These are phyloP conservation scores for Cytospora piceae DNA, from an alignment of 2,329 filamentous ascomycete species.

Conservation along the genomic window DNA sequence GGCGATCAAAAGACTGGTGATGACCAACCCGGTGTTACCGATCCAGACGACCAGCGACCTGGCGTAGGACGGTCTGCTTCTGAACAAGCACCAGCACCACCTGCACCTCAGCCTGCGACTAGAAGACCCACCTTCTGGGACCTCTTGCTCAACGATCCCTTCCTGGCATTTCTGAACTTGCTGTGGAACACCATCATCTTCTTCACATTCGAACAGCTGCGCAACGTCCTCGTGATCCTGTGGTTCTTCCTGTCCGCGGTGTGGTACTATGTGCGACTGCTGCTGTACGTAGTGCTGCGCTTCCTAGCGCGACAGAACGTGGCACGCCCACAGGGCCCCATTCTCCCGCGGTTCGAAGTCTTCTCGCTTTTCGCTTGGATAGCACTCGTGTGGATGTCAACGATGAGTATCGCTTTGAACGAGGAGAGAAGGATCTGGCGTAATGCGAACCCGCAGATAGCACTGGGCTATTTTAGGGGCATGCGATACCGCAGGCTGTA, in stretches of 20 bases:
- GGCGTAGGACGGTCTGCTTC: not conserved
- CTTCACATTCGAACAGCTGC: not conserved
- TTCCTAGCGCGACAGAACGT: not conserved
- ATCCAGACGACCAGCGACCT: not conserved
- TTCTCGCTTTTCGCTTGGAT: slow-evolving; percentile 16
- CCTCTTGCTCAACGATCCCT: not conserved
- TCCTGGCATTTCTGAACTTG: slow-evolving; percentile 2
- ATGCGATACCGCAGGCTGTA: slow-evolving; percentile 30
- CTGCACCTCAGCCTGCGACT: not conserved
- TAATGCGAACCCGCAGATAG: slow-evolving; percentile 31
- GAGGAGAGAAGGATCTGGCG: slow-evolving; percentile 36
- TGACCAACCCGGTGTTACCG: not conserved
- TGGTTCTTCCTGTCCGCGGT: not conserved
- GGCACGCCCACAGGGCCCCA: not conserved
- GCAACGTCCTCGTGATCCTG: not conserved
- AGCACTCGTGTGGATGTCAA: slow-evolving; percentile 11
- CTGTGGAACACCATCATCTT: not conserved
- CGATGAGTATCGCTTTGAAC: slow-evolving; percentile 31
- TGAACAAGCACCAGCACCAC: not conserved
- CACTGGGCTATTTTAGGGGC: slow-evolving; percentile 32
- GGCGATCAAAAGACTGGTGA: no score
- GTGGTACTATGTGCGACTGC: not conserved
- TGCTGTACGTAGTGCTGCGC: not conserved
- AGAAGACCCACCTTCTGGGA: not conserved
- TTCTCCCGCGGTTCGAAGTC: slow-evolving; percentile 4